Evolutionary conservation across 1,284 basidiomycete species (phyloP).

Genomic region (Takashimella tepidaria): DNA sequence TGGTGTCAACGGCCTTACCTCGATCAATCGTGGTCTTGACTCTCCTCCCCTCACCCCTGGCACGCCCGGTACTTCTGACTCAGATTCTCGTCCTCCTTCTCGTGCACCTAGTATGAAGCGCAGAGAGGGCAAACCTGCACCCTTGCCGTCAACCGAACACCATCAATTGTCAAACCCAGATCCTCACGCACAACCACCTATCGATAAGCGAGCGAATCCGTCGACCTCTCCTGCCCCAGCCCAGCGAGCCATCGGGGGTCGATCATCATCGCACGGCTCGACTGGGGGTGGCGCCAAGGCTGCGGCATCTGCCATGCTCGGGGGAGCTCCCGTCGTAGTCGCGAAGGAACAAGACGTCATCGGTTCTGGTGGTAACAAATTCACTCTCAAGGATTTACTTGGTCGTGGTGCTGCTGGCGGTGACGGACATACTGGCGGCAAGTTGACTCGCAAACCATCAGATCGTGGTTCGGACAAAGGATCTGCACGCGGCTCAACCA

Average conservation of each 20-base stretch:
- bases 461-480: conserved; percentile 59
- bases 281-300: conserved; percentile 15
- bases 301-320: conserved; percentile 9
- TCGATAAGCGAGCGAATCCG: conserved; percentile 13
- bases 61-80: conserved; percentile 22
- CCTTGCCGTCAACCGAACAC: conserved; percentile 3
- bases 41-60: conserved; percentile 39
- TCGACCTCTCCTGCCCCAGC: background rate
- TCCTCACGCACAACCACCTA: conserved; percentile 29
- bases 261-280: conserved; percentile 26
- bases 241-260: conserved; percentile 24
- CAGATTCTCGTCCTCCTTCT: conserved; percentile 38
- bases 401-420: conserved; percentile 41
- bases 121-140: conserved; percentile 15
- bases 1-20: conserved; percentile 5
- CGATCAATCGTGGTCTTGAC: conserved; percentile 13
- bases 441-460: conserved; percentile 65
- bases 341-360: conserved; percentile 35
- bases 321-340: conserved; percentile 18
- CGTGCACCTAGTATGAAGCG: conserved; percentile 28
- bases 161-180: conserved; percentile 14
- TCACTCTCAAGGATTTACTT: conserved; percentile 76
- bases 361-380: conserved; percentile 58
- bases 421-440: conserved; percentile 52
- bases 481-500: conserved; percentile 42